Base-by-base conservation (phyloP, 2,329 filamentous ascomycete species). In the Fusarium illudens region DNA sequence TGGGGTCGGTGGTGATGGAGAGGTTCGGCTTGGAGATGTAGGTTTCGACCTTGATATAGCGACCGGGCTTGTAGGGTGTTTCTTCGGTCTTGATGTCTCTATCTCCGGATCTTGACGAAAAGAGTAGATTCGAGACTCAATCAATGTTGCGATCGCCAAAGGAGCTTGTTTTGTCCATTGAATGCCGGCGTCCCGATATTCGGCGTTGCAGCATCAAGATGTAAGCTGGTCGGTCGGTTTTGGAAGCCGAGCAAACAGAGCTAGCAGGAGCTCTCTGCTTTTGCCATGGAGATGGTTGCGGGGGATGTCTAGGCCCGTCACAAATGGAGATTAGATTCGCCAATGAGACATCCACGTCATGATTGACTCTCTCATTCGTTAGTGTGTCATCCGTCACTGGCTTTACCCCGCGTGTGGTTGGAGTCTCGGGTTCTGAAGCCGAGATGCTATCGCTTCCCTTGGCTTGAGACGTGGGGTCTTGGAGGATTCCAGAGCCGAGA, bases 351-450 rank as follows among this genome's bases (percentile, higher is more conserved):
- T 12, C 22, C n/a, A 13, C 19, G 33, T 29, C 49, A 52, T 25
- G 30, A 29, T n/a, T 13, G 7, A 12, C 11, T 22, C 8, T 44
- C 22, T 44, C 9, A 12, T 44, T 44, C 22, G 39, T 27, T 6
- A 32, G 27, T 42, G 3, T 13, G 17, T 12, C 6, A 27, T 19
- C 33, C 44, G 36, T 27, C 37, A 15, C 6, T 30, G 30, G 11
- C 22, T 33, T 33, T 46, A 29, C 55, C 57, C 57, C 49, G 39
- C 49, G 30, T 15, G 32, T 37, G 37, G 36, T 48, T 54, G 22
- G 57, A 55, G 32, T 22, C 20, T 58, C 61, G 61, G 61, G 30
- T 62, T 58, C 6, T 13, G 13, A 52, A 57, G 25, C 61, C 61
- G 61, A 63, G 17, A 17, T 4, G 25, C 9, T 15, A 4, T 20